Percentiles rank a stretch among this genome's conserved stretches.
These are phyloP conservation scores for Glycine tomentella DNA, from an alignment of 306 rosid species.

Conservation along the genomic window DNA sequence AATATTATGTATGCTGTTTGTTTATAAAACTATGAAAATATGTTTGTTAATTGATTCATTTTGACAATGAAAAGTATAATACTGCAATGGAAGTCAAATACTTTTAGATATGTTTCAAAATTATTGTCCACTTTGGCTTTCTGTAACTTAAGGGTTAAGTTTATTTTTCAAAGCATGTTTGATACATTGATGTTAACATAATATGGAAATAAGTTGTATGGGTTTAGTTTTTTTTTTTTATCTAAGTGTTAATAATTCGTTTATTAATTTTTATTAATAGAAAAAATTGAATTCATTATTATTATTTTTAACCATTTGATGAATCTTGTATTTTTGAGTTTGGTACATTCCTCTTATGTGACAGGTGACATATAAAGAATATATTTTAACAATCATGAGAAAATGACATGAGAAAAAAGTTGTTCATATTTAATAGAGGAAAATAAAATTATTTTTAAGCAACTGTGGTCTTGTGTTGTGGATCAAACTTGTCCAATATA, in stretches of 20 bases:
- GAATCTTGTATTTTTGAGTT: too few relatives aligned
- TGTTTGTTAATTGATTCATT: neutral
- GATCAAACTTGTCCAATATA: too few relatives aligned
- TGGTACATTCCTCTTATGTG: neutral
- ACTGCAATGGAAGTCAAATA: neutral
- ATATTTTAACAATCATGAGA: neutral
- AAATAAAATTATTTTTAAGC: neutral
- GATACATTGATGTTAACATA: neutral
- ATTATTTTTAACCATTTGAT: too few relatives aligned
- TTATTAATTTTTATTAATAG: too few relatives aligned
- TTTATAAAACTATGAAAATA: neutral
- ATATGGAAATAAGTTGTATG: neutral
- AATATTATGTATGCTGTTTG: neutral
- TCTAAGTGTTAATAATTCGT: too few relatives aligned
- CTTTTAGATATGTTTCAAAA: neutral
- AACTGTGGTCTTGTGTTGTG: too few relatives aligned
- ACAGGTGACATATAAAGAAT: neutral
- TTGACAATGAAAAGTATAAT: too few relatives aligned
- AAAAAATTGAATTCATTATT: too few relatives aligned
- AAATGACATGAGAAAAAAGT: too few relatives aligned
- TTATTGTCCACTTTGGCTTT: neutral
- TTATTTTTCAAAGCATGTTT: neutral
- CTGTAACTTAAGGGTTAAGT: conserved; percentile 18
- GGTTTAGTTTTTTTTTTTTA: neutral
- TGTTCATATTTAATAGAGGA: too few relatives aligned